Evolutionary conservation across 2,329 filamentous ascomycete species (phyloP), one percentile per base, ranked within the genome.

Genomic region (Aspergillus sp.): DNA sequence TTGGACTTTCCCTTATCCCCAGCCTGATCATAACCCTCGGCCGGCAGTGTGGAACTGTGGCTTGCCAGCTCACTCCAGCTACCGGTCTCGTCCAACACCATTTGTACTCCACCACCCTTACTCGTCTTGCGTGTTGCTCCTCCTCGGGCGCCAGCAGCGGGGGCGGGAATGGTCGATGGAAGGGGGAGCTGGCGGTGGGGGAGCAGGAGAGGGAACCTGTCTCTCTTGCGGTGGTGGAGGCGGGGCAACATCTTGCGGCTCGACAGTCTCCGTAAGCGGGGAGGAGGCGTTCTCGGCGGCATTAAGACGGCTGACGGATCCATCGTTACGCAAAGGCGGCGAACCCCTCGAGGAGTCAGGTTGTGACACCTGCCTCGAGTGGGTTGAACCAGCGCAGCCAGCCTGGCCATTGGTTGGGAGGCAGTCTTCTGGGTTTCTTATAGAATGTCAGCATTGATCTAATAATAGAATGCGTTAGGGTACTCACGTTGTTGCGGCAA

Each of bases 41-140:
- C 76, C 1, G 83, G 81, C 33, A 91, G 73, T 3, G 85, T 90
- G 40, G 85, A 79, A 58, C 89, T 90, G 58, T 90, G 86, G 47
- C 90, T 85, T 39, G 89, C 88, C 63, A 96, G 78, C 50, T 95
- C 88, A 37, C 86, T 90, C 91, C 90, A 97, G 65, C 86, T 91
- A 47, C 89, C 88, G 11, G 85, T 82, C 58, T 90, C 90, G 56
- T 95, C 90, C 32, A 97, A 78, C 13, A 93, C 90, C 56, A 96
- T 88, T 66, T 95, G 89, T 43, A 96, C 82, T 12, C 91, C 91
- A 42, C 90, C 90, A 4, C 85, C 81, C 58, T 88, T 84, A 53
- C 85, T 88, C 45, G 81, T 83, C 45, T 88, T 85, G 41, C 88
- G 79, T 46, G 84, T 83, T 27, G 79, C 80, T 29, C 79, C 79